Percentiles rank a stretch among this genome's conserved stretches.
phyloP scores from a whole-genome alignment of 2,329 filamentous ascomycete species.

The Zymoseptoria brevis region DNA sequence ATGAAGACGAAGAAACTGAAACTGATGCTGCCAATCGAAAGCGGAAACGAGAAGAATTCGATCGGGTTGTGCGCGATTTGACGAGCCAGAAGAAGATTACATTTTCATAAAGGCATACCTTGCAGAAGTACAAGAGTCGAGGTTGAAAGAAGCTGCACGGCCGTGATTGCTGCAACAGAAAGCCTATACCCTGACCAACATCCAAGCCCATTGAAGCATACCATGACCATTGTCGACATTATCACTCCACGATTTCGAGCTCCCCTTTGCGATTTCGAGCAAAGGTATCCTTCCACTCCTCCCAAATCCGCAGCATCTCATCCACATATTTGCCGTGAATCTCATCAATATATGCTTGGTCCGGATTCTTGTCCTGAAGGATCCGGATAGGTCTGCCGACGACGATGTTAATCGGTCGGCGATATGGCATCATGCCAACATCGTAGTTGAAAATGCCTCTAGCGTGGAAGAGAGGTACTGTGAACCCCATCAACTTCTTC shows the following conservation, averaged over 20 bases:
- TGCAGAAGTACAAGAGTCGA: background rate
- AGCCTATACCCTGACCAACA: background rate
- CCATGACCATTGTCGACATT: background rate
- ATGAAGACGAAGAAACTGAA: slow-evolving; percentile 32
- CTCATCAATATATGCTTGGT: slow-evolving; percentile 67
- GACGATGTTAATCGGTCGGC: slow-evolving; percentile 78
- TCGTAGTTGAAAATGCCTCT: slow-evolving; percentile 96
- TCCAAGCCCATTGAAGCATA: background rate
- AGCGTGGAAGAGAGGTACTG: slow-evolving; percentile 80
- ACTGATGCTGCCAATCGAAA: slow-evolving; percentile 44
- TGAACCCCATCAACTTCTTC: slow-evolving; percentile 84
- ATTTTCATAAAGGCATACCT: slow-evolving; percentile 14
- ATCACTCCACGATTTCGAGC: slow-evolving; percentile 56
- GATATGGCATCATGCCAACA: slow-evolving; percentile 90
- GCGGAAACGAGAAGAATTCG: slow-evolving; percentile 68
- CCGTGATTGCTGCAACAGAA: background rate
- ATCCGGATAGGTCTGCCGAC: slow-evolving; percentile 76
- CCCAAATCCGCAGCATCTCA: slow-evolving; percentile 66
- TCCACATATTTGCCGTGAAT: slow-evolving; percentile 71
- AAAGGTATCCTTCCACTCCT: slow-evolving; percentile 71
- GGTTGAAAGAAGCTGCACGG: background rate
- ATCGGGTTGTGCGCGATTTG: slow-evolving; percentile 71
- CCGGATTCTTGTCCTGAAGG: slow-evolving; percentile 54
- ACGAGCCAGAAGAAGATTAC: slow-evolving; percentile 64
- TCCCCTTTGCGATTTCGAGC: slow-evolving; percentile 55